Evolutionary conservation across 768 basidiomycete species (phyloP).

Genomic region (Lactarius tabidus): DNA sequence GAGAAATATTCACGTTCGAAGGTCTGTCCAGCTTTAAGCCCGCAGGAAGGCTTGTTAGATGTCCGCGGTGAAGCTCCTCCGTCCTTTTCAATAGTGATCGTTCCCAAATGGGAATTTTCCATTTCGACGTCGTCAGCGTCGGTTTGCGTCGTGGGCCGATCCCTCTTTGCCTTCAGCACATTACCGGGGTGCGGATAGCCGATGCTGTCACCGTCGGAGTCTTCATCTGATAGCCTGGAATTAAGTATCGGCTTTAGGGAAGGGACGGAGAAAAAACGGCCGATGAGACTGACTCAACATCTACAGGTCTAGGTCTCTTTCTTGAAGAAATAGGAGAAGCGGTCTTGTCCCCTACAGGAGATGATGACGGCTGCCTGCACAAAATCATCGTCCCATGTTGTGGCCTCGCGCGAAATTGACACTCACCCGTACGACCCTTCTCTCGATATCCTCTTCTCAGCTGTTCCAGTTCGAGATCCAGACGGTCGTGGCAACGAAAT

Average conservation of each 20-base stretch:
- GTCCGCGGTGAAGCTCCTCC: not conserved
- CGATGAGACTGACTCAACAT: constrained; percentile 12
- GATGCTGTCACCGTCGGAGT: not conserved
- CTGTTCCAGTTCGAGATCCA: constrained; percentile 1
- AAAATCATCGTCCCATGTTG: not conserved
- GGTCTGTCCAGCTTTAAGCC: not conserved
- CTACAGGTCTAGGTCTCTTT: constrained; percentile 5
- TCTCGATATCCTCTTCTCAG: constrained; percentile 18
- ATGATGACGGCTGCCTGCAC: not conserved
- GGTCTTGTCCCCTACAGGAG: not conserved
- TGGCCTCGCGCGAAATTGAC: not conserved
- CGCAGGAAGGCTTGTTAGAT: constrained; percentile 11
- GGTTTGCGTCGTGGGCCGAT: not conserved
- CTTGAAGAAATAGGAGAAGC: constrained; percentile 12
- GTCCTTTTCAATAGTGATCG: not conserved
- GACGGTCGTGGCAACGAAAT: not conserved
- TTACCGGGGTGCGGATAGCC: not conserved
- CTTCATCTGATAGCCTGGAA: constrained; percentile 13
- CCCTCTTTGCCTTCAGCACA: not conserved
- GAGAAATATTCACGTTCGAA: constrained; percentile 22
- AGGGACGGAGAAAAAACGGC: not conserved
- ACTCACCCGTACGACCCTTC: constrained; percentile 14
- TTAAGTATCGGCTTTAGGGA: not conserved
- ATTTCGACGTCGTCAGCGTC: constrained; percentile 10
- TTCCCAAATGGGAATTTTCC: constrained; percentile 8